Base-by-base conservation (phyloP, 257 asterid genomes). In the Solanum pinnatisectum region DNA sequence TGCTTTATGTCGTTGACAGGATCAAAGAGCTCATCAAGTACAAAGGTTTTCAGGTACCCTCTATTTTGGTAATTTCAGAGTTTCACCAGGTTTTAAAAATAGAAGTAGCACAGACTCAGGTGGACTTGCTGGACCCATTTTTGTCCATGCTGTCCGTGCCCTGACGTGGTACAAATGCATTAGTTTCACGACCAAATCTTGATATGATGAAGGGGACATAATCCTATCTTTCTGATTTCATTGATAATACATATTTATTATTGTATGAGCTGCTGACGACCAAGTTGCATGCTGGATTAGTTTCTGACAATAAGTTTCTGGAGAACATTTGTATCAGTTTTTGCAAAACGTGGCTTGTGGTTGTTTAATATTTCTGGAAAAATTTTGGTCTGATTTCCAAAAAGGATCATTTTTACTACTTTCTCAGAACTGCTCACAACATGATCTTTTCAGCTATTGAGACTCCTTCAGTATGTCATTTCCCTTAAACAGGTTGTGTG, bases 11-110 rank as follows among this genome's bases (percentile, higher is more conserved):
- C 65, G 99, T 97, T 89, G 99, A 97, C 90, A 95, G 99, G 60
- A 94, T 97, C 60, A 96, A 97, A 89, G 98, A 97, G 89, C 98
- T 97, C 84, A 97, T 97, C 88, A 97, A 97, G 91, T 97, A 91
- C 94, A 96, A 95, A 90, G 99, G 98, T 89, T 95, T 84, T 90
- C 99, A 97, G 96, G 99, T 95, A 87, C 74, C 85, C 63, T 65
- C 67, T 60, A 36, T n/a, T 30, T 86, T 49, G 72, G 33, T 33
- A n/a, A 70, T 86, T 46, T 35, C 42, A 23, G n/a, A 30, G 60
- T 46, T 81, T 78, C 84, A 42, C 84, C 63, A 14, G 63, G 37
- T 77, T 46, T 27, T 81, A 81, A 27, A 81, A 9, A 27, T 44
- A 14, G 16, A 42, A 46, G 27, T 79, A 44, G 85, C 18, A 5